These are phyloP conservation scores for Starmerella stellata DNA, from an alignment of 805 yeast genomes.

Conservation along the genomic window DNA sequence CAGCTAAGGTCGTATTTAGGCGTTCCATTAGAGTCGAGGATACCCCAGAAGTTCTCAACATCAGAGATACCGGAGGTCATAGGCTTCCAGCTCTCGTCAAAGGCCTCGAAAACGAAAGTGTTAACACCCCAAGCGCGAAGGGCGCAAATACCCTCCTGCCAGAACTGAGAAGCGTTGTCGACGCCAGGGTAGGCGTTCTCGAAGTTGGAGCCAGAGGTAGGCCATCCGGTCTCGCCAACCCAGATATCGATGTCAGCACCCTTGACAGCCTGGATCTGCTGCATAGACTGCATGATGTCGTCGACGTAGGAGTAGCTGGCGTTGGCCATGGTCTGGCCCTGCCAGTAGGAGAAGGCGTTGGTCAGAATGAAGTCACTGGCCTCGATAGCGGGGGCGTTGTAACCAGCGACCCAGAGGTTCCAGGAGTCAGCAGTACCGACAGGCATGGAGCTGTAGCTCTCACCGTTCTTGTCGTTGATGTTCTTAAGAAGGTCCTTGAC, in stretches of 20 bases:
- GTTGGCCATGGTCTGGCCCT: constrained; percentile 73
- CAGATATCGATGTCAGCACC: constrained; percentile 74
- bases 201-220: constrained; percentile 63
- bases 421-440: constrained; percentile 95
- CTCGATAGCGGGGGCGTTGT: constrained; percentile 46
- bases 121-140: constrained; percentile 92
- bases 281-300: constrained; percentile 94
- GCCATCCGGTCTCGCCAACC: constrained; percentile 98
- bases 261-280: constrained; percentile 66
- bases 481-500: constrained; percentile 41
- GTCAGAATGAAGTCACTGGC: constrained; percentile 78
- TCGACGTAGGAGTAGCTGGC: constrained; percentile 85
- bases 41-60: constrained; percentile 94
- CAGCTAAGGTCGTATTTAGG: constrained; percentile 22
- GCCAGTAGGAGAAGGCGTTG: constrained; percentile 98
- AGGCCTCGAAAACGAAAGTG: constrained; percentile 83
- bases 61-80: constrained; percentile 48
- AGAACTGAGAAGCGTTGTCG: constrained; percentile 58
- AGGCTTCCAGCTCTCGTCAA: constrained; percentile 94
- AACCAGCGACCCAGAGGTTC: constrained; percentile 76
- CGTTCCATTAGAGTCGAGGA: constrained; percentile 31
- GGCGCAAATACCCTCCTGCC: constrained; percentile 81
- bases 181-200: constrained; percentile 51
- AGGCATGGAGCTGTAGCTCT: constrained; percentile 47
- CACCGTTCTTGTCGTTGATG: constrained; percentile 64